A percentile compares a stretch with the other conserved stretches of the same genome.
Evolutionary conservation across 495 filamentous ascomycete species (phyloP).

Genomic region (Penicillium fimorum): DNA sequence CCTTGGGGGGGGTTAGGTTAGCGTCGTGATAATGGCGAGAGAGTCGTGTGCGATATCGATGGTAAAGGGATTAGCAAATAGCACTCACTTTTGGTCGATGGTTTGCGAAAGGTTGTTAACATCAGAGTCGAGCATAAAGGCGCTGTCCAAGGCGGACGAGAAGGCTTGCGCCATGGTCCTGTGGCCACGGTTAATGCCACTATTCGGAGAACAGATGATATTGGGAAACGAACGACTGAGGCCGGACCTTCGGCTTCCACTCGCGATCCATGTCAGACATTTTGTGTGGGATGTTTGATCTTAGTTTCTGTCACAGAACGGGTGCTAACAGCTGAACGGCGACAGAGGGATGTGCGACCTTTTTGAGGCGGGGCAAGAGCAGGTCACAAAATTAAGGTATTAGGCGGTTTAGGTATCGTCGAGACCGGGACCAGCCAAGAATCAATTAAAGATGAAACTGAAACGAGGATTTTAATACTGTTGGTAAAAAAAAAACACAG

Average conservation of each 20-base stretch:
- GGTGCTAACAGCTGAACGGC: not conserved
- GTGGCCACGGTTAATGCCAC: constrained; percentile 31
- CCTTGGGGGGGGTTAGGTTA: constrained; percentile 24
- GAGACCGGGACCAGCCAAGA: constrained; percentile 30
- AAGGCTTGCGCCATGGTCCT: constrained; percentile 89
- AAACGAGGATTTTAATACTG: not conserved
- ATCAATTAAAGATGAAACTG: constrained; percentile 3
- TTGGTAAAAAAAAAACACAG: not conserved
- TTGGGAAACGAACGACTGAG: constrained; percentile 71
- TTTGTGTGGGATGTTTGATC: constrained; percentile 13
- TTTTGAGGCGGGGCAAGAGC: constrained; percentile 18
- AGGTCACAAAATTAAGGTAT: constrained; percentile 10
- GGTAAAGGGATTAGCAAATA: not conserved
- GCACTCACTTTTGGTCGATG: constrained; percentile 78
- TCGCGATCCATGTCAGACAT: constrained; percentile 67
- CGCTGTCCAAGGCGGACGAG: constrained; percentile 79
- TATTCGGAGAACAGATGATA: not conserved
- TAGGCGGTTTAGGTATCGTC: constrained; percentile 12
- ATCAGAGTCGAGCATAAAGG: constrained; percentile 80
- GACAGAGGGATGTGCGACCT: constrained; percentile 15
- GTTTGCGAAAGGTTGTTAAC: constrained; percentile 73
- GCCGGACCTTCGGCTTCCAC: constrained; percentile 75
- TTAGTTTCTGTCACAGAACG: not conserved
- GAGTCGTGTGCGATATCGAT: not conserved
- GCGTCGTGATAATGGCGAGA: not conserved